A percentile compares a stretch with the other conserved stretches of the same genome.
Conservation (phyloP, 2,329 filamentous ascomycete genomes). For the Aspergillus flavus region DNA sequence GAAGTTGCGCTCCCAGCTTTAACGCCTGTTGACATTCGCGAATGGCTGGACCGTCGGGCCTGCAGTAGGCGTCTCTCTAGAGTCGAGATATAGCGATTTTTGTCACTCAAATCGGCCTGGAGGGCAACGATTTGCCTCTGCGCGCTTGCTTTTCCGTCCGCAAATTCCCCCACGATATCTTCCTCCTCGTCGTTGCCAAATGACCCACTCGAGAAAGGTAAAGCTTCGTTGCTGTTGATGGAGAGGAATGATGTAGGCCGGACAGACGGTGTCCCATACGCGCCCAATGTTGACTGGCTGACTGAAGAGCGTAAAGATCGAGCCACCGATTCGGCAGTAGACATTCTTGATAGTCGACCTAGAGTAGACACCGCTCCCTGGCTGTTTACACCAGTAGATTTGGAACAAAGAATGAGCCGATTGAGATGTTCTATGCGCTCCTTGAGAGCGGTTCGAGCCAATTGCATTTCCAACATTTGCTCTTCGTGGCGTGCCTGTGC, state of each 20-base stretch:
- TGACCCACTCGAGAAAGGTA: slow-evolving; percentile 34
- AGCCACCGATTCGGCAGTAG: slow-evolving; percentile 45
- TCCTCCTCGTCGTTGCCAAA: slow-evolving; percentile 58
- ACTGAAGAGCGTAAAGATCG: slow-evolving; percentile 70
- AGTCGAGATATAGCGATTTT: slow-evolving; percentile 93
- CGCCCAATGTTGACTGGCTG: slow-evolving; percentile 61
- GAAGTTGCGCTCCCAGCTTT: slow-evolving; percentile 69
- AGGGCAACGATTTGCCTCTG: slow-evolving; percentile 86
- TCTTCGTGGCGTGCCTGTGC: slow-evolving; percentile 88
- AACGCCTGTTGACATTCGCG: slow-evolving; percentile 75
- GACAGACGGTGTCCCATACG: slow-evolving; percentile 56
- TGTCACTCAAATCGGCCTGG: slow-evolving; percentile 93
- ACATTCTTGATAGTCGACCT: slow-evolving; percentile 65
- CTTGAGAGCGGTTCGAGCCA: slow-evolving; percentile 91
- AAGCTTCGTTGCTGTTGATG: slow-evolving; percentile 47
- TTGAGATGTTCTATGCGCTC: slow-evolving; percentile 98
- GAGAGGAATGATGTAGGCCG: slow-evolving; percentile 70
- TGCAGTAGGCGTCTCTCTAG: slow-evolving; percentile 90
- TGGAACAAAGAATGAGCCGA: slow-evolving; percentile 89
- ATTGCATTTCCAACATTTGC: slow-evolving; percentile 97
- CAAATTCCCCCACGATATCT: slow-evolving; percentile 77
- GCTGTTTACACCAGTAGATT: slow-evolving; percentile 89
- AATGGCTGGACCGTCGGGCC: slow-evolving; percentile 85
- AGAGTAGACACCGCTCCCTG: slow-evolving; percentile 72
- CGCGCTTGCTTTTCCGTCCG: slow-evolving; percentile 80